These are phyloP conservation scores for Coniochaeta sp. DNA, from an alignment of 2,329 filamentous ascomycete species.

Conservation along the genomic window DNA sequence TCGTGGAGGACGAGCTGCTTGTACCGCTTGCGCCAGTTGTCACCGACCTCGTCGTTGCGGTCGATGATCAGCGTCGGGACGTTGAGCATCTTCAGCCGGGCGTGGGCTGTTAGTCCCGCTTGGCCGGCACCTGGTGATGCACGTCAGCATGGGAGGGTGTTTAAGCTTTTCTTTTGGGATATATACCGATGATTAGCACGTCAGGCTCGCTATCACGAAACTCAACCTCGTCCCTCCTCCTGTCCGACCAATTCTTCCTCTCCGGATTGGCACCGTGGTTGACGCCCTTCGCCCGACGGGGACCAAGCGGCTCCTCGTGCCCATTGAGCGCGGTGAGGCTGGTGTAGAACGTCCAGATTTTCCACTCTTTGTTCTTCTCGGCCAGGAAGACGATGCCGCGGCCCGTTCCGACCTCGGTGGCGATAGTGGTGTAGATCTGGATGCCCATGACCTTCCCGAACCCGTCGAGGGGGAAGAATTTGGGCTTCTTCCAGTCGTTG, in stretches of 20 bases:
- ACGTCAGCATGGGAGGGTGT: too few relatives aligned
- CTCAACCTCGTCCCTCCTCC: slow-evolving; percentile 37
- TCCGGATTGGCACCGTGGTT: slow-evolving; percentile 36
- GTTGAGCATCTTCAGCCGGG: slow-evolving; percentile 47
- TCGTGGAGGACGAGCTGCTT: slow-evolving; percentile 54
- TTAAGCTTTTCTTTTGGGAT: too few relatives aligned
- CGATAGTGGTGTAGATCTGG: slow-evolving; percentile 40
- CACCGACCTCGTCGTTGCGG: slow-evolving; percentile 41
- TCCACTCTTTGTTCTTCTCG: slow-evolving; percentile 35
- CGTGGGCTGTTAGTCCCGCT: slow-evolving; percentile 42
- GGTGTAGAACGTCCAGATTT: slow-evolving; percentile 50
- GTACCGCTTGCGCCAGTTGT: slow-evolving; percentile 55
- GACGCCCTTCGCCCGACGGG: slow-evolving; percentile 38
- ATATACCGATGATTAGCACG: slow-evolving; percentile 51
- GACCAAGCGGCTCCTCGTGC: slow-evolving; percentile 32
- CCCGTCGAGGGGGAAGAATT: slow-evolving; percentile 32
- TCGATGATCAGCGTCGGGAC: slow-evolving; percentile 47
- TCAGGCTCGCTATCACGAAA: slow-evolving; percentile 39
- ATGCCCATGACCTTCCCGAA: slow-evolving; percentile 38
- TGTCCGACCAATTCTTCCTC: slow-evolving; percentile 46
- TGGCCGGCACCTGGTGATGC: slow-evolving; percentile 42
- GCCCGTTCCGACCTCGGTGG: slow-evolving; percentile 38
- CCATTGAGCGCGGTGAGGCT: slow-evolving; percentile 35
- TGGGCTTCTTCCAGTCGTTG: slow-evolving; percentile 29
- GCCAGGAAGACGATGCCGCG: slow-evolving; percentile 41